Evolutionary conservation across 2,329 filamentous ascomycete species (phyloP).

Genomic region (Aspergillus jensenii): DNA sequence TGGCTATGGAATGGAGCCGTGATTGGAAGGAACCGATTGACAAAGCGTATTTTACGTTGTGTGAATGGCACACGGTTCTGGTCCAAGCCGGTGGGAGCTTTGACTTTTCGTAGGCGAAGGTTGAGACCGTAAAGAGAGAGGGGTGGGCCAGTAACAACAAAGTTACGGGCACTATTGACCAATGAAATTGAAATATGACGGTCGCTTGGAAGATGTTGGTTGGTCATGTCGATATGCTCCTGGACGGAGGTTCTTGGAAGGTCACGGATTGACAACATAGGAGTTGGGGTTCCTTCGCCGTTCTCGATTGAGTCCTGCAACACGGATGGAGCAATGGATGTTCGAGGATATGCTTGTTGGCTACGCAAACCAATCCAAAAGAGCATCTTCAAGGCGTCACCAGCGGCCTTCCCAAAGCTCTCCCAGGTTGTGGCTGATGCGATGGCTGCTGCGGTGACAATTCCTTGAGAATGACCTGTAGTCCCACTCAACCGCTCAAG

Average conservation of each 20-base stretch:
- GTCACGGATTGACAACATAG: slow-evolving; percentile 97
- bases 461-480: slow-evolving; percentile 94
- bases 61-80: slow-evolving; percentile 94
- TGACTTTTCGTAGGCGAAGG: slow-evolving; percentile 90
- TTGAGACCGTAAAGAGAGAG: slow-evolving; percentile 97
- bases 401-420: slow-evolving; percentile 77
- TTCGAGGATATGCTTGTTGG: slow-evolving; percentile 94
- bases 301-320: slow-evolving; percentile 91
- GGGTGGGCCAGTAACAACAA: slow-evolving; percentile 94
- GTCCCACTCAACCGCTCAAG: slow-evolving; percentile 81
- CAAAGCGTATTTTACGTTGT: slow-evolving; percentile 92
- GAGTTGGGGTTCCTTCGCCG: slow-evolving; percentile 92
- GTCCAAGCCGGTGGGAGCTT: slow-evolving; percentile 94
- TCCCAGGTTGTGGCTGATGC: slow-evolving; percentile 92
- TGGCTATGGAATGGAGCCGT: slow-evolving; percentile 98
- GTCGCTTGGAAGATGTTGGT: slow-evolving; percentile 89
- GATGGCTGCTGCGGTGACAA: slow-evolving; percentile 89
- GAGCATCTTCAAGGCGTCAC: slow-evolving; percentile 81
- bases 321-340: slow-evolving; percentile 85
- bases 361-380: slow-evolving; percentile 99
- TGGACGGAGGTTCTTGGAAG: slow-evolving; percentile 85
- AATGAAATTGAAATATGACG: slow-evolving; percentile 94
- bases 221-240: slow-evolving; percentile 94
- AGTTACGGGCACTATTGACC: slow-evolving; percentile 93
- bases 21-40: slow-evolving; percentile 95